Conservation (phyloP, 257 asterid genomes). For the Anisodus tanguticus region DNA sequence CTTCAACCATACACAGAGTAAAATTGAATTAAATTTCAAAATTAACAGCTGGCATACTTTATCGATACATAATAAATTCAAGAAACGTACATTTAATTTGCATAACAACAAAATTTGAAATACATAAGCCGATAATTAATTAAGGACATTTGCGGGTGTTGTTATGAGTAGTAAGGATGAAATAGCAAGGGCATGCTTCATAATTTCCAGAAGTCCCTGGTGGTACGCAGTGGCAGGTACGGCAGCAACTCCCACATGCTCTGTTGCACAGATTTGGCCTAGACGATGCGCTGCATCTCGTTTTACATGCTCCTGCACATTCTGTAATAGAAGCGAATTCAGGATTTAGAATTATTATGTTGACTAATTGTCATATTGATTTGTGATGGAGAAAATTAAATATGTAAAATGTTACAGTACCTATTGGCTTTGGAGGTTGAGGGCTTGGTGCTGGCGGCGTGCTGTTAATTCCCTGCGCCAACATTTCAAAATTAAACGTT, state of each 20-base stretch:
- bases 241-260: conserved; percentile 49
- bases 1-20: not conserved
- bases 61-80: not conserved
- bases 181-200: conserved; percentile 44
- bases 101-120: not conserved
- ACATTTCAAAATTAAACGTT: not conserved
- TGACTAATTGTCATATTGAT: too few relatives aligned
- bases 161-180: conserved; percentile 34
- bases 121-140: not conserved
- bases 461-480: conserved; percentile 4
- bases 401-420: not conserved
- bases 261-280: conserved; percentile 46
- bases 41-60: not conserved
- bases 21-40: not conserved
- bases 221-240: conserved; percentile 45
- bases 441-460: conserved; percentile 31
- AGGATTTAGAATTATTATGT: not conserved
- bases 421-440: conserved; percentile 20
- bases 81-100: not conserved
- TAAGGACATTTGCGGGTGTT: conserved; percentile 42
- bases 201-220: conserved; percentile 45
- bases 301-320: conserved; percentile 32
- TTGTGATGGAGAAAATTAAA: too few relatives aligned
- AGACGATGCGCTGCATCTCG: conserved; percentile 35
- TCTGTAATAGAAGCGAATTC: conserved; percentile 19